Evolutionary conservation across 2,329 filamentous ascomycete genomes (phyloP), one percentile per base, ranked within the genome.

Genomic region (Cladosporium halotolerans): DNA sequence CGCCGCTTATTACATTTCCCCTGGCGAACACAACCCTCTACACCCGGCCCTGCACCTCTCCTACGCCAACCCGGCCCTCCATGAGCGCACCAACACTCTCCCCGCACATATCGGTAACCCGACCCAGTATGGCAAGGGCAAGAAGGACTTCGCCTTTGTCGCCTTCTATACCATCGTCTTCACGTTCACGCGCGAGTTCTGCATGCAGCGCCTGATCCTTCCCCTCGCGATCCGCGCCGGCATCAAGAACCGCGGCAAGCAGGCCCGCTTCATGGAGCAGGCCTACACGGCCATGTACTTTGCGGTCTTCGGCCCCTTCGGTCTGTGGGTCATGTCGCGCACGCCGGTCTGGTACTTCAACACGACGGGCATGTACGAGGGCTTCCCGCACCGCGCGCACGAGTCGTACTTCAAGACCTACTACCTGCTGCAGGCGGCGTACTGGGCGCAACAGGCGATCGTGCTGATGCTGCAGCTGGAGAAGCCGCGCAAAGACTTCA

Each of bases 301-400:
- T 70, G 82, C 72, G 42, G 69, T 93, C 54, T 84, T 95, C 54
- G 89, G 89, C 1, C 90, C 90, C 1, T 85, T 84, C 52, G 91
- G 91, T 51, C 71, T 96, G 64, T 96, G 86, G 68, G 88, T 96
- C 68, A 96, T 97, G 91, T 86, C 81, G 66, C 79, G 81, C 58
- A 92, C 89, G n/a, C 85, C 90, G 7, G 83, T 96, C 40, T 96
- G 90, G 92, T 96, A 95, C 72, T 96, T 95, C 79, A 91, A 95
- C 74, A 93, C 88, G 2, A 77, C 76, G 28, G 89, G 83, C 70
- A 95, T 96, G 88, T 96, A 95, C 72, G 88, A 92, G 70, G 78
- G 76, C 14, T 96, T 89, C 70, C 91, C 91, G 4, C 91, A 96
- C 72, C 80, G 81, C 63, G 85, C 86, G 28, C 89, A 95, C 67